phyloP scores from a whole-genome alignment of 208 protist genomes.

The Tritrichomonas musculus region DNA sequence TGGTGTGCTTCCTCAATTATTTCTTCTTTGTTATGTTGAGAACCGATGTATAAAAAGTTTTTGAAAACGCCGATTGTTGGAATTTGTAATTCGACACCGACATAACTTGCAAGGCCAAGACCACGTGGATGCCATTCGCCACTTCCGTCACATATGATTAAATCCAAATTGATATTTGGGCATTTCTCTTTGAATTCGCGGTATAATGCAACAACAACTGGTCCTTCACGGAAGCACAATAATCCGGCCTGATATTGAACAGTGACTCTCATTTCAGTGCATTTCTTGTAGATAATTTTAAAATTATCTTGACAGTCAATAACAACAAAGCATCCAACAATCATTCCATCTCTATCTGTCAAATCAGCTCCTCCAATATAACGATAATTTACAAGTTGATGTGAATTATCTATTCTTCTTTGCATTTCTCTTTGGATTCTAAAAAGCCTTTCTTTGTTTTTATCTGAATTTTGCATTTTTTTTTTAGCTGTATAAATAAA shows the following conservation, averaged over 20 bases:
- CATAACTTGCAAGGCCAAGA: neutral
- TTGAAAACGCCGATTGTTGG: neutral
- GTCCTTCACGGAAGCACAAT: too few species aligned
- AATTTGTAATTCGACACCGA: too few species aligned
- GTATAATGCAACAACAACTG: too few species aligned
- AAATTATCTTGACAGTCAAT: too few species aligned
- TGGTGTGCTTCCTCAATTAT: neutral
- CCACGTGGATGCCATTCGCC: neutral
- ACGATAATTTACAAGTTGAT: neutral
- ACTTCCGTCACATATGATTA: neutral
- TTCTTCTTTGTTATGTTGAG: neutral
- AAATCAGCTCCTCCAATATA: neutral
- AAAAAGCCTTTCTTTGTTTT: neutral
- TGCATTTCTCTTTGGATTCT: neutral
- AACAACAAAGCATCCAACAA: neutral
- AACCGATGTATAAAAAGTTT: neutral
- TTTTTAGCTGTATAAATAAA: too few species aligned
- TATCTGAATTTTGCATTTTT: too few species aligned
- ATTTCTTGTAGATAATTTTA: too few species aligned
- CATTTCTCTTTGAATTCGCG: neutral
- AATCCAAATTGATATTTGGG: neutral
- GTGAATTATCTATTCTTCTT: neutral
- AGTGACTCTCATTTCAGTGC: too few species aligned
- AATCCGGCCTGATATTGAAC: neutral
- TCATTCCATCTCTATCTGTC: neutral